Evolutionary conservation across 257 asterid genomes (phyloP).

Genomic region (Scutellaria minor): DNA sequence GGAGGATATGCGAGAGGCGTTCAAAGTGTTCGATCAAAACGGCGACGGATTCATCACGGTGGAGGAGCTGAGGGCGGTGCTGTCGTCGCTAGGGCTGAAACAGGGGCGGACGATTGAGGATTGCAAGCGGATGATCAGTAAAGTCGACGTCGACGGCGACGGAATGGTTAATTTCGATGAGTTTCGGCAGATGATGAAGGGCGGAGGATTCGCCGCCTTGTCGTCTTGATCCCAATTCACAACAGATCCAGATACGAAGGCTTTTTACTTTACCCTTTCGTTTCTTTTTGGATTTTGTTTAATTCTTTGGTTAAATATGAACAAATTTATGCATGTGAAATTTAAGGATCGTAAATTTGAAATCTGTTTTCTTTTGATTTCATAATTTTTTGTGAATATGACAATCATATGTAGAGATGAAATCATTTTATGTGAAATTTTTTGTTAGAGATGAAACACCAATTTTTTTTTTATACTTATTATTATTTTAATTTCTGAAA

Average conservation of each 20-base stretch:
- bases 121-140: conserved; percentile 56
- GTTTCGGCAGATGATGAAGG: conserved; percentile 68
- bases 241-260: not conserved
- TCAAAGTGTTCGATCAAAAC: conserved; percentile 62
- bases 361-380: not conserved
- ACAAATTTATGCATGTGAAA: conserved; percentile 8
- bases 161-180: conserved; percentile 56
- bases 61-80: conserved; percentile 57
- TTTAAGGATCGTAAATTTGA: not conserved
- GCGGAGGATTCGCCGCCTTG: conserved; percentile 57
- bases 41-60: conserved; percentile 62
- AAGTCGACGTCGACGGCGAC: conserved; percentile 63
- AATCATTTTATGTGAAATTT: too few relatives aligned
- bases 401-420: too few relatives aligned
- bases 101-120: conserved; percentile 59
- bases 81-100: conserved; percentile 54
- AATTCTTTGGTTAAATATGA: not conserved
- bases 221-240: not conserved
- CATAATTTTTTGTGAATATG: not conserved
- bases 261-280: not conserved
- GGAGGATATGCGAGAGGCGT: conserved; percentile 59
- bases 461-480: too few relatives aligned
- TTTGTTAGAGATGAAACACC: too few relatives aligned
- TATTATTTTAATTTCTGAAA: too few relatives aligned
- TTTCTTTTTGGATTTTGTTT: not conserved